Conservation (phyloP, 129 eudicot genomes). For the Flaveria sonorensis region DNA sequence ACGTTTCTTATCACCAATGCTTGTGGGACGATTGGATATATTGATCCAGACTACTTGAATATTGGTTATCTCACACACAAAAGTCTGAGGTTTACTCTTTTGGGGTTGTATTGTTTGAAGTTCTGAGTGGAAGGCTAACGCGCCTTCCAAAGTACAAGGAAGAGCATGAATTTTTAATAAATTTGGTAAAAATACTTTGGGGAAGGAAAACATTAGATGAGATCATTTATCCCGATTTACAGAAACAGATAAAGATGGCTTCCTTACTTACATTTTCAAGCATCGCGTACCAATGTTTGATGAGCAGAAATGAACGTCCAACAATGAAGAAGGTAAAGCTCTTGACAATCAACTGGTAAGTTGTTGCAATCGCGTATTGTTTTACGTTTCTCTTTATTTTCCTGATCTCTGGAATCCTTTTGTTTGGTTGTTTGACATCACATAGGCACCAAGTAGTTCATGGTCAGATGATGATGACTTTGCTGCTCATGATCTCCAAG, state of each 20-base stretch:
- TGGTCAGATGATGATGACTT: not conserved
- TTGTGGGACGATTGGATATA: slow-evolving; percentile 29
- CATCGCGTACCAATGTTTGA: slow-evolving; percentile 21
- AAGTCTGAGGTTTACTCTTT: slow-evolving; percentile 22
- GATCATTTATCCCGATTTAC: not conserved
- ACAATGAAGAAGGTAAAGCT: slow-evolving; percentile 15
- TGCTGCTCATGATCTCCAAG: not conserved
- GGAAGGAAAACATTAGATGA: not conserved
- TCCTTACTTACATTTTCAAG: slow-evolving; percentile 4
- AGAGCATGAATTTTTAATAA: not conserved
- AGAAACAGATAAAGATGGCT: not conserved
- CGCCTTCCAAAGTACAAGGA: not conserved
- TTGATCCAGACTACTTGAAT: slow-evolving; percentile 30
- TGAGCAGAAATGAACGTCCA: slow-evolving; percentile 4
- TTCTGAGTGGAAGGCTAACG: slow-evolving; percentile 11
- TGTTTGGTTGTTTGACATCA: not conserved
- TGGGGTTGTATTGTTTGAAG: slow-evolving; percentile 26
- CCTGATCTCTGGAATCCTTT: not conserved
- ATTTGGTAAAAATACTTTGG: not conserved
- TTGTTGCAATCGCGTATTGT: not conserved
- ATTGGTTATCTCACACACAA: not conserved
- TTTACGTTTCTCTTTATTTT: not conserved
- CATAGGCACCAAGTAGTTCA: not conserved
- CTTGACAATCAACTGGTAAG: slow-evolving; percentile 5
- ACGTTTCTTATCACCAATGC: slow-evolving; percentile 15